Evolutionary conservation across 345 rosid species (phyloP), one percentile per base, ranked within the genome.

Genomic region (Eucalyptus pumila): DNA sequence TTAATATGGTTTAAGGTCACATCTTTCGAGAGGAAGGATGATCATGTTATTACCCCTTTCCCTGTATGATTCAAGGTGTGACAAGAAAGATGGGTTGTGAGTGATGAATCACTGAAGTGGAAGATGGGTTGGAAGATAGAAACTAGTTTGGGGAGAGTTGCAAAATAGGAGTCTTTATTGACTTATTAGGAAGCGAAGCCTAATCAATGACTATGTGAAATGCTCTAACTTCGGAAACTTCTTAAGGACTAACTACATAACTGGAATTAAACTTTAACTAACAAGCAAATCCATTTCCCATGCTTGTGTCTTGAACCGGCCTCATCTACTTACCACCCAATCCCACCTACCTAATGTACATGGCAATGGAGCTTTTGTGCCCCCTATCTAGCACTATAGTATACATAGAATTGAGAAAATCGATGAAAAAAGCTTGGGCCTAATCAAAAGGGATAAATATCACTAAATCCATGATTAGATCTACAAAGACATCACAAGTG

Each of bases 391-490:
- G 30, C 26, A 26, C 4, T 12, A 60, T 11, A 11, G 32, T 24
- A 60, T 60, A 58, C 60, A 21, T 0, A 54, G 60, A 54, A 23
- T 32, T 5, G 8, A 11, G 14, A 26, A 0, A 30, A 60, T 11
- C 0, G 0, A 60, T 26, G n/a, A 60, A 60, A 27, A 30, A 30
- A 6, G 4, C 15, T 26, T 60, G 67, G 67, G 67, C 67, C 67
- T 11, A 26, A 60, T 26, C 0, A 58, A 7, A 60, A 60, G 8
- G 67, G 67, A 27, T 60, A 12, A 60, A 60, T 60, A 26, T 27
- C 67, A 30, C 67, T 0, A 60, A 58, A 60, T 60, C 32, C 67
- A 60, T 6, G 14, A 27, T 60, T 0, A 0, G n/a, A 0, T 11
- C 13, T 58, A 24, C 67, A 60, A 11, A 60, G 32, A 26, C 15